Evolutionary conservation across 148 eudicot genomes (phyloP).

Genomic region (Rhododendron kiyosumense): DNA sequence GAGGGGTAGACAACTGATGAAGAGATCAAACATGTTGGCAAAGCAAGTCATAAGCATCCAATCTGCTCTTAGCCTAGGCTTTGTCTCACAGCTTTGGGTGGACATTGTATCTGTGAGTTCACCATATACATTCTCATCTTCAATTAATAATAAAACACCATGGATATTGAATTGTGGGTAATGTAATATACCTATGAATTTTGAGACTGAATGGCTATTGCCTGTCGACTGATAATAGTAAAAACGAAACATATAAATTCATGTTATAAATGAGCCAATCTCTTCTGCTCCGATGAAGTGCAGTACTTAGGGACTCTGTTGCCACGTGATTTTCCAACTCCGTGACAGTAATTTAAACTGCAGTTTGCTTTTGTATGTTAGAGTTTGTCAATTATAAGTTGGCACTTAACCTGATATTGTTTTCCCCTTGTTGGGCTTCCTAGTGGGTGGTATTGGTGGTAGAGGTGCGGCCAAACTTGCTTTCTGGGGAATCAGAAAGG

Average conservation of each 20-base stretch:
- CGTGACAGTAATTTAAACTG: background rate
- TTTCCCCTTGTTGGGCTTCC: slow-evolving; percentile 13
- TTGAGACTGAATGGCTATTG: background rate
- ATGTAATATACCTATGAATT: background rate
- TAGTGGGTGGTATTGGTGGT: slow-evolving; percentile 57
- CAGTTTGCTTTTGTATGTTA: background rate
- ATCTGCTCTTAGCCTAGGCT: slow-evolving; percentile 57
- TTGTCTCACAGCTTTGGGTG: slow-evolving; percentile 68
- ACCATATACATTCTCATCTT: background rate
- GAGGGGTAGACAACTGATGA: slow-evolving; percentile 37
- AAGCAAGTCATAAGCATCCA: slow-evolving; percentile 68
- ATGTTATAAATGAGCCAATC: background rate
- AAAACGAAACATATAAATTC: background rate
- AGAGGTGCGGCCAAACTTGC: slow-evolving; percentile 69
- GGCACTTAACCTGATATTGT: slow-evolving; percentile 1
- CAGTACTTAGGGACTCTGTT: background rate
- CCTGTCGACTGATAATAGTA: background rate
- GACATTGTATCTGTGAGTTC: slow-evolving; percentile 51
- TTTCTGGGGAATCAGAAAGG: slow-evolving; percentile 49
- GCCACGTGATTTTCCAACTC: background rate
- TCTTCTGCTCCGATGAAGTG: background rate
- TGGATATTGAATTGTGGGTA: background rate
- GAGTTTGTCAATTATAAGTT: background rate
- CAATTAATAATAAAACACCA: background rate
- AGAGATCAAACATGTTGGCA: slow-evolving; percentile 56